Conservation (phyloP, 1,284 basidiomycete species). For the Laetiporus sulphureus region DNA sequence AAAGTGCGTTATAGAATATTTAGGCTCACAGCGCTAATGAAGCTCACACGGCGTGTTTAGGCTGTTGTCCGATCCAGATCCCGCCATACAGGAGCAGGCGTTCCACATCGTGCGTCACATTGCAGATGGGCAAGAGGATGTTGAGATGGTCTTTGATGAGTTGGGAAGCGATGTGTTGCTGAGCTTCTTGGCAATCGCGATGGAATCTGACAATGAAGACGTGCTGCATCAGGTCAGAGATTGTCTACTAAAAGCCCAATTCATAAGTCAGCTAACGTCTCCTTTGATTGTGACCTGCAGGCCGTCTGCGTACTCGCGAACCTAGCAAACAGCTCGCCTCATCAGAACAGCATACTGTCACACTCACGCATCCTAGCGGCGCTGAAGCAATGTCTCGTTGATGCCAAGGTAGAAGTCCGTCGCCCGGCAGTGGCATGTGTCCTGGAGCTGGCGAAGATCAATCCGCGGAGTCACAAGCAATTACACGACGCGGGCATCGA, state of each 20-base stretch:
- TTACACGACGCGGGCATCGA: constrained; percentile 39
- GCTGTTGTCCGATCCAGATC: constrained; percentile 41
- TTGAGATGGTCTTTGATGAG: constrained; percentile 50
- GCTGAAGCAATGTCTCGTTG: constrained; percentile 49
- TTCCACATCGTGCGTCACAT: constrained; percentile 58
- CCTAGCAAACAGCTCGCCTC: constrained; percentile 48
- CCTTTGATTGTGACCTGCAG: too few species aligned
- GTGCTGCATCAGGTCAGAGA: constrained; percentile 43
- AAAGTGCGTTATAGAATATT: constrained; percentile 43
- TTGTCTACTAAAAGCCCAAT: neutral
- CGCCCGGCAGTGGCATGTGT: constrained; percentile 53
- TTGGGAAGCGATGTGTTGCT: constrained; percentile 42
- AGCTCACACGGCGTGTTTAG: constrained; percentile 24
- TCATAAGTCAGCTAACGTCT: too few species aligned
- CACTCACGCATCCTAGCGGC: constrained; percentile 44
- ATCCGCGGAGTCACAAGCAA: constrained; percentile 29
- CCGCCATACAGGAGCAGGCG: constrained; percentile 59
- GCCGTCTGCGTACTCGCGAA: constrained; percentile 56
- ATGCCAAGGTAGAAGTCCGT: constrained; percentile 50
- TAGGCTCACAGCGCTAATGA: neutral
- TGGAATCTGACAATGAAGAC: constrained; percentile 43
- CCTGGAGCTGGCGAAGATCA: constrained; percentile 39
- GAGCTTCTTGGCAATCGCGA: constrained; percentile 34
- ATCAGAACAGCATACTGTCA: constrained; percentile 41
- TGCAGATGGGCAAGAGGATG: constrained; percentile 51